Evolutionary conservation across 2,329 filamentous ascomycete genomes (phyloP), one percentile per base, ranked within the genome.

Genomic region (Colletotrichum cuscutae): DNA sequence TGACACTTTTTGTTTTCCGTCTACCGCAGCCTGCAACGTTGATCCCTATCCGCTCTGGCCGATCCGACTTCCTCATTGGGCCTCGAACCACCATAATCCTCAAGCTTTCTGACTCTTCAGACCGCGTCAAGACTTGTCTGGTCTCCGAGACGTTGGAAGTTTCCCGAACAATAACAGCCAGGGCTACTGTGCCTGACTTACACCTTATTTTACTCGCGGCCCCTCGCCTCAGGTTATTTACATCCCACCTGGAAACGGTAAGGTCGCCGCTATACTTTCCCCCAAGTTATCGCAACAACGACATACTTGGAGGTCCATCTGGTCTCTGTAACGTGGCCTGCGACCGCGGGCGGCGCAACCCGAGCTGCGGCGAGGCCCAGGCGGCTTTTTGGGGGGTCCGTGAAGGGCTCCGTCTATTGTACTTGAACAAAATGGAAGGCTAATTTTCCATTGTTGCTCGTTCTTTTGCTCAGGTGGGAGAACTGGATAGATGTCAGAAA

Each of bases 271-370:
- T 49, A 49, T 49, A 49, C 42, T 24, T 63, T 32, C 49, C 8
- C 28, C 37, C 28, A 30, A 32, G 7, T 11, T 28, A 24, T 53
- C 60, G 60, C 60, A 63, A 35, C 28, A 30, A 30, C 28, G 4
- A 52, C 19, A 19, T 63, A 30, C 22, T 63, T 62, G 22, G 2
- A 35, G 42, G 60, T 42, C 60, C 60, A 63, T 63, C 60, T 26
- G 60, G 26, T 30, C 60, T 63, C 42, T 63, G 60, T 63, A 63
- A 63, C 60, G 15, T 24, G 60, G 60, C 26, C 60, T 63, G 60
- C 60, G 60, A 63, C 60, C 49, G 19, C 28, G 42, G 42, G 26
- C 60, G 32, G n/a, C 60, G 12, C 42, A 53, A 15, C 26, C 60
- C 60, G 60, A 52, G 60, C 60, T 24, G 19, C 60, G 60, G 46